A percentile compares a stretch with the other conserved stretches of the same genome.
Conservation (phyloP, 2,329 filamentous ascomycete genomes). For the Trichoderma sp. region DNA sequence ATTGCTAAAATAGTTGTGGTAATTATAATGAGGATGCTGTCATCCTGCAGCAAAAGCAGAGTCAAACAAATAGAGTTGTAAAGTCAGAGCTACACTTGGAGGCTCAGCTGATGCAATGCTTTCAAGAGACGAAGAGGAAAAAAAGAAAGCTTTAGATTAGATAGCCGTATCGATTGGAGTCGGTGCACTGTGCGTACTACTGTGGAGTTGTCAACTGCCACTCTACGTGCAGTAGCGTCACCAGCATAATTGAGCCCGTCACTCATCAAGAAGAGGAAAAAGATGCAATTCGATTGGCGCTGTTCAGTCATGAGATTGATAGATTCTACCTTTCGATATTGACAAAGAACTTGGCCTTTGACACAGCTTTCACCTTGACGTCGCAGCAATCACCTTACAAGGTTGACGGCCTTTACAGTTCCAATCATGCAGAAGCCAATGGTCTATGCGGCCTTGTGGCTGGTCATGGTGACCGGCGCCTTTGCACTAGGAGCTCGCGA, state of each 20-base stretch:
- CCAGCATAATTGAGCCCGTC: neutral
- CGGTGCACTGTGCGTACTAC: neutral
- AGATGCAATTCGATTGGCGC: too few species aligned
- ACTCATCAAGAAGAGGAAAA: neutral
- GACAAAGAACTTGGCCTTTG: neutral
- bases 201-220: neutral
- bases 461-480: conserved; percentile 2
- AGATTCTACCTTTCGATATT: neutral
- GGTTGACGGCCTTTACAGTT: neutral
- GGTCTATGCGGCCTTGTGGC: neutral
- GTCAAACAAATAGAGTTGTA: neutral
- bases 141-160: conserved; percentile 10
- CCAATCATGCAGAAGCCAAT: neutral
- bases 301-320: neutral
- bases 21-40: neutral
- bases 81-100: neutral
- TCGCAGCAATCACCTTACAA: neutral
- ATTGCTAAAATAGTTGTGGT: neutral
- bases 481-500: neutral
- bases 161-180: conserved; percentile 13
- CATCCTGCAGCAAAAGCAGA: neutral
- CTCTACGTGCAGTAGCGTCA: neutral
- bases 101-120: neutral
- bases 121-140: neutral
- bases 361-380: neutral